These are phyloP conservation scores for Blastocrithidia nonstop DNA, from an alignment of 208 protist genomes.

Conservation along the genomic window DNA sequence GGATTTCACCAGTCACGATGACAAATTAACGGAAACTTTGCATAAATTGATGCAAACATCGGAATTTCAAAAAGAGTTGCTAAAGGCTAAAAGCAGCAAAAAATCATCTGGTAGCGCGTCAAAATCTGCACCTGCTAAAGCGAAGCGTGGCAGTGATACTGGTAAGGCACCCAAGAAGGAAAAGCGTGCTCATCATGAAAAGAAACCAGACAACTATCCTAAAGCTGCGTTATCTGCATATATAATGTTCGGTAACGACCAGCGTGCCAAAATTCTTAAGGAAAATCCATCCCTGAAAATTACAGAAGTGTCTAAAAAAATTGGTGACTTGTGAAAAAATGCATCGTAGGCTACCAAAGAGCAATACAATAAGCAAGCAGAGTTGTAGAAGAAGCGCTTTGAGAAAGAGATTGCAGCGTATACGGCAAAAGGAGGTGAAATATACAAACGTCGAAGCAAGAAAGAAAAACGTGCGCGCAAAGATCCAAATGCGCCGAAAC, in stretches of 20 bases:
- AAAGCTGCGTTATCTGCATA: conserved; percentile 61
- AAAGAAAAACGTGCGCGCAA: conserved; percentile 38
- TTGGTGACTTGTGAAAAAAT: conserved; percentile 49
- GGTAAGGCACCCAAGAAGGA: conserved; percentile 3
- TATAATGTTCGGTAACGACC: conserved; percentile 61
- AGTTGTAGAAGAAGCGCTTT: conserved; percentile 68
- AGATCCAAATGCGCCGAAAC: conserved; percentile 74
- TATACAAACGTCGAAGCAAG: conserved; percentile 36
- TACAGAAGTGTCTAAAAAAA: conserved; percentile 44
- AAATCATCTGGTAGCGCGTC: no score
- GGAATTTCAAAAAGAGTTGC: conserved; percentile 55
- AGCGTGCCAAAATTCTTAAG: conserved; percentile 50
- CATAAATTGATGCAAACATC: conserved; percentile 28
- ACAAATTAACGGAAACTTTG: conserved; percentile 18
- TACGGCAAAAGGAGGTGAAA: conserved; percentile 30
- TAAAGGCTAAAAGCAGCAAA: conserved; percentile 31
- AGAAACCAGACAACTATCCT: conserved; percentile 74
- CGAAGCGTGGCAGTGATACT: no score
- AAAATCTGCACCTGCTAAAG: no score
- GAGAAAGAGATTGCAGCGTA: conserved; percentile 63
- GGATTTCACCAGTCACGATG: conserved; percentile 30
- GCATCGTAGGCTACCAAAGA: conserved; percentile 47
- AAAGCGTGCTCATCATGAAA: conserved; percentile 35
- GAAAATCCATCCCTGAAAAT: conserved; percentile 48
- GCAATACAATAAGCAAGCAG: conserved; percentile 50